These are phyloP conservation scores for Nissolia schottii DNA, from an alignment of 306 rosid species.

Conservation along the genomic window DNA sequence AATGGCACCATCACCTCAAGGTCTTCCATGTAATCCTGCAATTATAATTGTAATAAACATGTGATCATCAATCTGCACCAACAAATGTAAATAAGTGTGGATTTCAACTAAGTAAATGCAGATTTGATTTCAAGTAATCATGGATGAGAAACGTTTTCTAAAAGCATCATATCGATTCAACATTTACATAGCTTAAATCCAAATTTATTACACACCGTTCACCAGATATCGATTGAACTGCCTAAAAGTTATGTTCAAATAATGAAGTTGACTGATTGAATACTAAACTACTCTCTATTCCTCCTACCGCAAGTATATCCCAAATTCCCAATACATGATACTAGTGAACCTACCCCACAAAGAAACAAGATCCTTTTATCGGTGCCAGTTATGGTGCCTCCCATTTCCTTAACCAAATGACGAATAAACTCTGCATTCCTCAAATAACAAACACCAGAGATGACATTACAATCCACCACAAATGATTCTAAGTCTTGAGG, in stretches of 20 bases:
- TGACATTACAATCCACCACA: constrained; percentile 55
- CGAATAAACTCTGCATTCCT: constrained; percentile 48
- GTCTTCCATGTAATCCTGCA: constrained; percentile 79
- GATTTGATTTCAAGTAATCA: too few relatives aligned
- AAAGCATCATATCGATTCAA: too few relatives aligned
- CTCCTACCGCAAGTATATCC: too few relatives aligned
- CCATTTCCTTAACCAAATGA: constrained; percentile 54
- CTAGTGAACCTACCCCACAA: constrained; percentile 52
- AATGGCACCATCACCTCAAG: constrained; percentile 57
- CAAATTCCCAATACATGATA: neutral
- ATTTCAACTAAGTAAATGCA: too few relatives aligned
- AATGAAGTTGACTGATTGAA: too few relatives aligned
- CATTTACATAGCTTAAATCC: too few relatives aligned
- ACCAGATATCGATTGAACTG: too few relatives aligned
- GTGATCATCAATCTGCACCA: neutral
- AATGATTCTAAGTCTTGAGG: constrained; percentile 37
- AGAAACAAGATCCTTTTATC: constrained; percentile 53
- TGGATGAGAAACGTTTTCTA: too few relatives aligned
- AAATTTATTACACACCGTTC: too few relatives aligned
- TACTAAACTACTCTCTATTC: too few relatives aligned
- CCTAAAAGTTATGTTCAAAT: too few relatives aligned
- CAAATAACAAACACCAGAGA: constrained; percentile 37
- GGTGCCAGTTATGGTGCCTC: constrained; percentile 55
- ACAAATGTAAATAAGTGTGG: too few relatives aligned
- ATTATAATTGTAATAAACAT: neutral